Evolutionary conservation across 768 basidiomycete species (phyloP).

Genomic region (Russula sp.): DNA sequence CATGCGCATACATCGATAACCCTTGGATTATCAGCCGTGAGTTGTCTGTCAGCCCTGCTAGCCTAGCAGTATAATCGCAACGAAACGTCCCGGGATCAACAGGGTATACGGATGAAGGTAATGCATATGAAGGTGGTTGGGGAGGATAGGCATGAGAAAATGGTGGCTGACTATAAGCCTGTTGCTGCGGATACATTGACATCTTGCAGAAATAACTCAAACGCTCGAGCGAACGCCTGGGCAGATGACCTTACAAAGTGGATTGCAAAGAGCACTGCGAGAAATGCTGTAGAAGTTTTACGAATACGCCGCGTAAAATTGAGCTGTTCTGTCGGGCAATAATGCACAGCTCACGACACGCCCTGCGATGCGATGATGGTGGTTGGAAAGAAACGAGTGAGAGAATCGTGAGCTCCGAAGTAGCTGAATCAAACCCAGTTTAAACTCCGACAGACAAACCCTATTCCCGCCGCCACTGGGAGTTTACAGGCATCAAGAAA

Average conservation of each 20-base stretch:
- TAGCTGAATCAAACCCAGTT: constrained; percentile 9
- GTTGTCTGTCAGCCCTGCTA: constrained; percentile 85
- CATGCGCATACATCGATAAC: constrained; percentile 88
- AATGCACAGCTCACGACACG: constrained; percentile 24
- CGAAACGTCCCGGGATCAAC: constrained; percentile 70
- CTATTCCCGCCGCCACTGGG: constrained; percentile 26
- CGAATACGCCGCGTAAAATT: constrained; percentile 17
- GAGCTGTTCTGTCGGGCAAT: constrained; percentile 18
- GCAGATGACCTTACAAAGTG: constrained; percentile 18
- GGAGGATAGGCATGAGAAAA: constrained; percentile 28
- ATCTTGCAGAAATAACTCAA: constrained; percentile 33
- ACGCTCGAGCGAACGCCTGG: constrained; percentile 18
- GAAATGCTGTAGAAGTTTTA: constrained; percentile 13
- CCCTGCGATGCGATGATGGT: constrained; percentile 22
- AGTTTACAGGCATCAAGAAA: constrained; percentile 19
- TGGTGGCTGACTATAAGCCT: constrained; percentile 47
- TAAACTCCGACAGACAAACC: constrained; percentile 20
- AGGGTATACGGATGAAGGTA: constrained; percentile 39
- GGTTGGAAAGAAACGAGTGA: constrained; percentile 23
- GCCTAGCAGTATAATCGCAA: constrained; percentile 67
- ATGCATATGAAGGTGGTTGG: constrained; percentile 44
- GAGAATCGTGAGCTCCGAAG: neutral
- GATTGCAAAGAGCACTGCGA: constrained; percentile 11
- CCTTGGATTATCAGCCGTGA: constrained; percentile 92
- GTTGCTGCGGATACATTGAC: constrained; percentile 53